Conservation (phyloP, 2,329 filamentous ascomycete species). For the Hypoxylon sp. region DNA sequence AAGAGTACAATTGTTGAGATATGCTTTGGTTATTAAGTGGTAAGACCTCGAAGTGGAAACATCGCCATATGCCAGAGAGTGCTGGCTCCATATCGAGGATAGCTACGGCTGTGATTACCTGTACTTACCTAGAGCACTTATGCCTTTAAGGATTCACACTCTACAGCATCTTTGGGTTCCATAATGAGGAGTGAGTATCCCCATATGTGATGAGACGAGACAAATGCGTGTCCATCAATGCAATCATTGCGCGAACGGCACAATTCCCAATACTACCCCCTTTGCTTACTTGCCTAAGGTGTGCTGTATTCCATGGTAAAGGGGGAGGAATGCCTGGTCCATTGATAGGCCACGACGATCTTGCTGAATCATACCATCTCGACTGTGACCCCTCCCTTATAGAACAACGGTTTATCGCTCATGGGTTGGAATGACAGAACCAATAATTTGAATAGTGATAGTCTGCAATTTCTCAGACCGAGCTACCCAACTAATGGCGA, state of each 20-base stretch:
- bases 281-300: too few relatives aligned
- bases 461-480: constrained; percentile 1
- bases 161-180: too few relatives aligned
- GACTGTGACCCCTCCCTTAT: constrained; percentile 5
- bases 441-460: not conserved
- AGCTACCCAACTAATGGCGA: constrained; percentile 13
- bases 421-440: constrained; percentile 1
- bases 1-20: too few relatives aligned
- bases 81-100: too few relatives aligned
- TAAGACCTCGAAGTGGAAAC: too few relatives aligned
- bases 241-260: not conserved
- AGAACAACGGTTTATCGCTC: not conserved
- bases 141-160: too few relatives aligned
- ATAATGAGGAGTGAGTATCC: too few relatives aligned
- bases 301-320: not conserved
- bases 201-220: too few relatives aligned
- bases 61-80: too few relatives aligned
- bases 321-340: constrained; percentile 3
- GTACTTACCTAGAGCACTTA: too few relatives aligned
- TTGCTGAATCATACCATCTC: constrained; percentile 10
- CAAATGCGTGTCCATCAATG: not conserved
- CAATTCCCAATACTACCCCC: not conserved
- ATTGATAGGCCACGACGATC: constrained; percentile 12
- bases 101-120: too few relatives aligned
- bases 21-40: too few relatives aligned